Evolutionary conservation across 2,329 filamentous ascomycete genomes (phyloP).

Genomic region (Claviceps africana): DNA sequence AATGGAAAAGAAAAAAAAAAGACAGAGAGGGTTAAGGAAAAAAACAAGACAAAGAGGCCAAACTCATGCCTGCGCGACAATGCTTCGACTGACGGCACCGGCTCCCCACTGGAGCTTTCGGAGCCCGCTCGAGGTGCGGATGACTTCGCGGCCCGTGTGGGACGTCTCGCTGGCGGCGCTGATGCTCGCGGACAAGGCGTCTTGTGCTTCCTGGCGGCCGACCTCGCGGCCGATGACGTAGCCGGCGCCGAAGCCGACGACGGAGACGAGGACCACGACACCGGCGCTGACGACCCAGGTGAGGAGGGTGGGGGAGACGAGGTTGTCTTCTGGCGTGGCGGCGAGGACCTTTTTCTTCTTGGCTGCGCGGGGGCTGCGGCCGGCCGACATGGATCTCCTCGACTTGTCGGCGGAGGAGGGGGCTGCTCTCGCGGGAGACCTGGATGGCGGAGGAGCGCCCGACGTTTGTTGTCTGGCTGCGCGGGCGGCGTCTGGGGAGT

Average conservation of each 20-base stretch:
- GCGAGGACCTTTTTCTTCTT: conserved; percentile 47
- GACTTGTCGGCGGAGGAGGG: conserved; percentile 25
- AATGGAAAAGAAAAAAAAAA: too few species aligned
- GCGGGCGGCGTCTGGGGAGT: conserved; percentile 3
- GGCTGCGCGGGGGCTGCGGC: conserved; percentile 29
- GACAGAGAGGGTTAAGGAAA: too few species aligned
- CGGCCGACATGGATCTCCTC: conserved; percentile 32
- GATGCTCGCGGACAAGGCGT: conserved; percentile 31
- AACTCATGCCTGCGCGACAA: conserved; percentile 26
- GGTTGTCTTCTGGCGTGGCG: conserved; percentile 21
- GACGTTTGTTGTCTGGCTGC: conserved; percentile 12
- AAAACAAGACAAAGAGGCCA: too few species aligned
- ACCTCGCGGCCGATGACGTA: conserved; percentile 55
- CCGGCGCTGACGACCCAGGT: conserved; percentile 54
- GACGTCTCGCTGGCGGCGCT: conserved; percentile 30
- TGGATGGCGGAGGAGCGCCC: conserved; percentile 15
- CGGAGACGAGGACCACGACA: conserved; percentile 52
- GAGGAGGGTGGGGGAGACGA: conserved; percentile 45
- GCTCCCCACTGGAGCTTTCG: conserved; percentile 40
- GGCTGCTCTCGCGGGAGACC: conserved; percentile 15
- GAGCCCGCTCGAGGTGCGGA: conserved; percentile 37
- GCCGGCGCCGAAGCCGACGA: conserved; percentile 55
- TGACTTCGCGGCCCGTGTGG: conserved; percentile 39
- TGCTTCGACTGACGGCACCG: conserved; percentile 35
- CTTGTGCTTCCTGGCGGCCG: conserved; percentile 46